Evolutionary conservation across 2,329 filamentous ascomycete species (phyloP), one percentile per base, ranked within the genome.

Genomic region (Colletotrichum tropicicola): DNA sequence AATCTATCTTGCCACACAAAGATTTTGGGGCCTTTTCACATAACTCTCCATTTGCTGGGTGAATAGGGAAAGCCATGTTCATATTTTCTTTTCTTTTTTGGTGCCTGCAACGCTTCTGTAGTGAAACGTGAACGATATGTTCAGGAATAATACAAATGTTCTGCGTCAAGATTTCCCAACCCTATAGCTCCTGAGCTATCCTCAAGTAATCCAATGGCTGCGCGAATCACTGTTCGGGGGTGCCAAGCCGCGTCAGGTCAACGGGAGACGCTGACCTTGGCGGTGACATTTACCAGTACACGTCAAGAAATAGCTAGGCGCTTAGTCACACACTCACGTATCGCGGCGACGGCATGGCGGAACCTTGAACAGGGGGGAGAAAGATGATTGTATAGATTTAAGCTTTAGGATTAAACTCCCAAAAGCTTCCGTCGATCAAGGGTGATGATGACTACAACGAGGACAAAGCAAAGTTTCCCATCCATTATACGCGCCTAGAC

Each of bases 371-470:
- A 17, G 27, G 17, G 15, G 30, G 44, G 13, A 32, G 17, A 17
- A 23, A n/a, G 44, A 23, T 28, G 17, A 43, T 32, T 19, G 10
- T 43, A 17, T 59, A 59, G 19, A 19, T 17, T 61, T 56, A 65
- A 44, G 57, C 58, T 65, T 65, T 65, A 56, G 45, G 23, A 65
- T 65, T 62, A 65, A 37, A 30, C 23, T 28, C 37, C 51, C 28
- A 49, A 60, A 53, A 32, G 30, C 56, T 60, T 28, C 41, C 48
- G 8, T 44, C 17, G n/a, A 15, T 28, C 54, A 57, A 32, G 21
- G 17, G 23, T 39, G 21, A 25, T 39, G 15, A 35, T 27, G 30
- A 28, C 23, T 44, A n/a, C n/a, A n/a, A n/a, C n/a, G 35, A 30
- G 6, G 23, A 12, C 10, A 41, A 12, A n/a, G 23, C 28, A 39